Percentiles rank a stretch among this genome's conserved stretches.
Conservation (phyloP, 306 rosid species). For the Inga laurina region DNA sequence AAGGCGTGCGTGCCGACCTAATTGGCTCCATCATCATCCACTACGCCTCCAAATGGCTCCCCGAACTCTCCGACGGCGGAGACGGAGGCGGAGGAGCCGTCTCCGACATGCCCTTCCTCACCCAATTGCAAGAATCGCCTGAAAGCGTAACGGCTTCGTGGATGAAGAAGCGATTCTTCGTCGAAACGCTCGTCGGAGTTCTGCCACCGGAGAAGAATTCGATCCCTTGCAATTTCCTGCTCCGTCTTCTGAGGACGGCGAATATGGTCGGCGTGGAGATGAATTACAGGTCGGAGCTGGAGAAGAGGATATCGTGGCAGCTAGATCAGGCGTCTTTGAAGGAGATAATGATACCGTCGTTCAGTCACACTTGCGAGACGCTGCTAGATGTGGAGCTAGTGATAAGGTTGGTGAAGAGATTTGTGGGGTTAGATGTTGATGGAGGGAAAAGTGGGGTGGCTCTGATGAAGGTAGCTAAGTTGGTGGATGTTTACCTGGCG, state of each 20-base stretch:
- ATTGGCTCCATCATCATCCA: conserved; percentile 85
- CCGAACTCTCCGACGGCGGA: conserved; percentile 56
- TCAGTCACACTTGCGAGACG: conserved; percentile 83
- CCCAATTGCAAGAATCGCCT: conserved; percentile 48
- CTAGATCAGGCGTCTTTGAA: conserved; percentile 78
- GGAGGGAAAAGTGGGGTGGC: conserved; percentile 63
- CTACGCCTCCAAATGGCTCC: conserved; percentile 94
- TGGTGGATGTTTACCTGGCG: conserved; percentile 77
- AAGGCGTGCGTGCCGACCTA: conserved; percentile 79
- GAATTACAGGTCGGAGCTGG: conserved; percentile 60
- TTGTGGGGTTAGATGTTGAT: conserved; percentile 57
- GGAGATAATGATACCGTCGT: conserved; percentile 90
- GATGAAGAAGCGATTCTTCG: conserved; percentile 85
- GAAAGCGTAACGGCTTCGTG: conserved; percentile 71
- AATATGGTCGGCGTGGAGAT: conserved; percentile 80
- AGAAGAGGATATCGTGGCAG: conserved; percentile 76
- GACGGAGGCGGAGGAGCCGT: neutral
- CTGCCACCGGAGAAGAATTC: conserved; percentile 87
- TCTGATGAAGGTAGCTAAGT: conserved; percentile 76
- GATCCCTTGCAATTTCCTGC: conserved; percentile 86
- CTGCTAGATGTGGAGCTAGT: conserved; percentile 76
- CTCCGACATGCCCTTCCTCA: conserved; percentile 27
- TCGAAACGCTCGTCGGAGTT: conserved; percentile 81
- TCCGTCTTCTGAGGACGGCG: conserved; percentile 77
- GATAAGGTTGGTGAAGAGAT: conserved; percentile 65